These are phyloP conservation scores for Paulownia fortunei DNA, from an alignment of 257 asterid genomes.

Conservation along the genomic window DNA sequence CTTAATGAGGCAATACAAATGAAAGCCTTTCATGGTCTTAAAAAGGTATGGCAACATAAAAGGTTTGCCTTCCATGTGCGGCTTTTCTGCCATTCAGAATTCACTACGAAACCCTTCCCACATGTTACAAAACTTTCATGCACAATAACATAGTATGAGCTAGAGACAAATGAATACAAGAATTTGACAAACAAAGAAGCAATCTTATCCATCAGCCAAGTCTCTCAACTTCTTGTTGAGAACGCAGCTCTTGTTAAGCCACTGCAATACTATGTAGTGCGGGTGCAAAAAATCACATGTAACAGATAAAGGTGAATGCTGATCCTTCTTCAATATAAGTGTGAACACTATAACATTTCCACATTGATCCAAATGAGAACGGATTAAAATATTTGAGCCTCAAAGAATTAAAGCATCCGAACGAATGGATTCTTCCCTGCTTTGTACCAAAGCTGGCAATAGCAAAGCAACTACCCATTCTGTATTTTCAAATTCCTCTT, in stretches of 20 bases:
- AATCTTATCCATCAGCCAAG: constrained; percentile 3
- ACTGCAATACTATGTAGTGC: background rate
- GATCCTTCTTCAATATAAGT: background rate
- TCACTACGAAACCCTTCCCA: background rate
- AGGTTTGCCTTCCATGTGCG: background rate
- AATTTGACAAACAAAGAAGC: background rate
- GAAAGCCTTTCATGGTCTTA: background rate
- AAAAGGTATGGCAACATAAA: background rate
- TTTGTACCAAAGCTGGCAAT: background rate
- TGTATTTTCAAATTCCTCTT: background rate
- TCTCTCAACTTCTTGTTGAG: background rate
- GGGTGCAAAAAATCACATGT: background rate
- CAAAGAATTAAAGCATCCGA: background rate
- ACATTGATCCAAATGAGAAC: background rate
- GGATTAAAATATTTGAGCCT: background rate
- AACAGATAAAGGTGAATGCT: background rate
- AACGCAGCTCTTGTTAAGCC: background rate
- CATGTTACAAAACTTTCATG: background rate
- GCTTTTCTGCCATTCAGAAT: background rate
- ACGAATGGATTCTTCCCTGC: background rate
- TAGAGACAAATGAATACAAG: background rate
- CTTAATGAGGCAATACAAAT: constrained; percentile 2
- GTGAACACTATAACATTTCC: background rate
- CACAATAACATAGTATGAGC: background rate
- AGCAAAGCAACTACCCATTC: background rate